These are phyloP conservation scores for Suhomyces maxii DNA, from an alignment of 1,139 yeast species.

Conservation along the genomic window DNA sequence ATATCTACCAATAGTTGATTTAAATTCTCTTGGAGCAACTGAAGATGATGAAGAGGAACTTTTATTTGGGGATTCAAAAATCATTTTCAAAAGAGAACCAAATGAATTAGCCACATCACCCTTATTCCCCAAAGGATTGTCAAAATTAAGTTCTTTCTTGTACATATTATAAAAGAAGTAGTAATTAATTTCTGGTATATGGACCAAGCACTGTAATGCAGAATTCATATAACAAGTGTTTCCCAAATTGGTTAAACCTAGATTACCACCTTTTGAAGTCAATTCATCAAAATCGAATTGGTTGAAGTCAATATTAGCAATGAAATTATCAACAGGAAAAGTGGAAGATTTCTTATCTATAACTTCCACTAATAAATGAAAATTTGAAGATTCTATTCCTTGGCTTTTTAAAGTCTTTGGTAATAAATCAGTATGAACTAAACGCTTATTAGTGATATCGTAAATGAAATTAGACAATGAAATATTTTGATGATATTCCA, in stretches of 20 bases:
- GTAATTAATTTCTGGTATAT: conserved; percentile 77
- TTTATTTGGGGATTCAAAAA: conserved; percentile 44
- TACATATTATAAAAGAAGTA: conserved; percentile 70
- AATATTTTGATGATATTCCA: conserved; percentile 26
- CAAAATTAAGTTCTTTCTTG: conserved; percentile 64
- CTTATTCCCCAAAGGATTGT: conserved; percentile 81
- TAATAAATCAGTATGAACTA: conserved; percentile 30
- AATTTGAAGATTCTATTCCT: conserved; percentile 27
- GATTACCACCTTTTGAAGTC: conserved; percentile 31
- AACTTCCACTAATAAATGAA: conserved; percentile 38
- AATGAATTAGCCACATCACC: conserved; percentile 81
- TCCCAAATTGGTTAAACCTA: conserved; percentile 81
- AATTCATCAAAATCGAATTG: conserved; percentile 18
- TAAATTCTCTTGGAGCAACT: conserved; percentile 72
- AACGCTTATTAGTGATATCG: conserved; percentile 31
- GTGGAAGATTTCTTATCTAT: conserved; percentile 20
- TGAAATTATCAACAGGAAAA: conserved; percentile 33
- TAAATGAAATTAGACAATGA: conserved; percentile 30
- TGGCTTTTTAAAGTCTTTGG: conserved; percentile 30
- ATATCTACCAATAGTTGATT: conserved; percentile 73
- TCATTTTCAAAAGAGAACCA: conserved; percentile 60
- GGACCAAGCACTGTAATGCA: conserved; percentile 86
- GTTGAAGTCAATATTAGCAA: conserved; percentile 20
- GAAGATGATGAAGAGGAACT: conserved; percentile 7
- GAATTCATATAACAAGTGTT: conserved; percentile 98